Base-by-base conservation (phyloP, 2,329 filamentous ascomycete genomes). In the Monilinia polystroma region DNA sequence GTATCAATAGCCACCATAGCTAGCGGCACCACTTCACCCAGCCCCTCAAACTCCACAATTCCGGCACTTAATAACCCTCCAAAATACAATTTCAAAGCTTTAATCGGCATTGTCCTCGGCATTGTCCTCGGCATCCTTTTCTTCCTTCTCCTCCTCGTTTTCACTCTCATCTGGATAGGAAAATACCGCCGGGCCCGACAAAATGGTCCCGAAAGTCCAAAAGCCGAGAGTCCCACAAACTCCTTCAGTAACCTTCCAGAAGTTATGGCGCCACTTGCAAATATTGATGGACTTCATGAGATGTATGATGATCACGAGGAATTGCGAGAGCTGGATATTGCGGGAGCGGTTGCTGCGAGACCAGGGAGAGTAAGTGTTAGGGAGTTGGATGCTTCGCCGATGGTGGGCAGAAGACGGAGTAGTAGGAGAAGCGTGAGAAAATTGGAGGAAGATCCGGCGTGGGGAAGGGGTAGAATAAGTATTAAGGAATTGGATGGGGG, bases 221-320 rank as follows among this genome's bases (percentile, higher is more conserved):
- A 18, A 26, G n/a, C n/a, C 2, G 55, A 57, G 23, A 43, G 12
- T 26, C 55, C 38, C 10, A 57, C 38, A 0, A 57, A 57, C 2
- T 57, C 43, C 38, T 57, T 57, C 38, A 43, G n/a, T 6, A 57
- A 43, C 26, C 38, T 57, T 18, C 38, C 55, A 5, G 55, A 57
- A 57, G n/a, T 57, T 0, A 29, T 18, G 55, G 57, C 49, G 29
- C 43, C 57, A n/a, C 20, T 23, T n/a, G 26, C 45, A 5, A 59
- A 49, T 6, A 60, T 23, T 10, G 57, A 60, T 16, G 57, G 11
- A 1, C 12, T 60, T 10, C 29, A 49, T 49, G 57, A 49, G 3
- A 49, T 60, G 11, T 35, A 49, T 16, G 57, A 60, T 12, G n/a
- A 57, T 35, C 57, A n/a, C 14, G 57, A 20, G 10, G 57, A 60